Evolutionary conservation across 345 rosid genomes (phyloP), one percentile per base, ranked within the genome.

Genomic region (Zanthoxylum bungeanum): DNA sequence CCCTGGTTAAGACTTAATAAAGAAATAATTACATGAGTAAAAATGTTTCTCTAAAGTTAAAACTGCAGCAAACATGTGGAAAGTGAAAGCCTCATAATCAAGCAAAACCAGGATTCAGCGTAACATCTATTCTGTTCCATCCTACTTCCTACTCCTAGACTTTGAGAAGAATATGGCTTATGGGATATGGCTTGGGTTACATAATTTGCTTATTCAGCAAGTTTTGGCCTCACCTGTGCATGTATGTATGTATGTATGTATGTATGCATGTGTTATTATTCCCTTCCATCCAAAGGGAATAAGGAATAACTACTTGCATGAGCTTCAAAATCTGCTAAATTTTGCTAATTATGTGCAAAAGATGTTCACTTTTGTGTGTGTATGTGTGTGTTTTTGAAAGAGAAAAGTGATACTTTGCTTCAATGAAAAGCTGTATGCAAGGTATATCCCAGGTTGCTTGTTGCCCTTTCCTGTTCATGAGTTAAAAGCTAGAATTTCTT

Each of bases 401-500:
- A 31, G 25, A 14, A 19, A 0, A 24, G 39, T 51, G 70, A 80
- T 81, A 55, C 83, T 74, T 84, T 72, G 77, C 84, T 81, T 78
- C 68, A 36, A 9, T 64, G 62, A 40, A 76, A 84, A 78, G 79
- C 79, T 71, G 60, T 9, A 52, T 56, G 61, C 46, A 68, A 69
- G 33, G 59, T 44, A 64, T 69, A 63, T 77, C 8, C 52, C 12
- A 24, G 51, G 27, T 66, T 60, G 49, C 71, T 61, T 33, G 60
- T 71, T 28, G 22, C 21, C 24, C 25, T 28, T n/a, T 72, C 69
- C 66, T 51, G 79, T 60, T 72, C 78, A 63, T 44, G 16, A 17
- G 36, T 27, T 33, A 12, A 8, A 12, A 42, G 37, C 61, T 49
- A 51, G 56, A 30, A 42, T 68, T 58, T 39, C 71, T 55, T 60